Base-by-base conservation (phyloP, 257 asterid species). In the Ilex asprella region DNA sequence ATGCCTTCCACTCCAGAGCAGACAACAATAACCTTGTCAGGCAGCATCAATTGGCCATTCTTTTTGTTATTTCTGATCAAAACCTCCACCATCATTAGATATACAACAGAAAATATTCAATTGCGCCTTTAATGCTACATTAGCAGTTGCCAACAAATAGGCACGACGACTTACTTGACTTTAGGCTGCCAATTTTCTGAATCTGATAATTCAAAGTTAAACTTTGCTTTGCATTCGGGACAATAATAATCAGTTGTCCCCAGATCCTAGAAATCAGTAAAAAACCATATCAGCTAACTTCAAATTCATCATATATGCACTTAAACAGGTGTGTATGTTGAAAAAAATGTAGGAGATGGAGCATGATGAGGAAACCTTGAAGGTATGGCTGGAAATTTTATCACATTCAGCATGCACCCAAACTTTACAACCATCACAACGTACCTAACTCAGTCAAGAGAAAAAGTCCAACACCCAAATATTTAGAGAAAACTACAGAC, bases 401-500 rank as follows among this genome's bases (percentile, higher is more conserved):
- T 89, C 96, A 72, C 99, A 93, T 76, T 89, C 97, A 60, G 97
- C 86, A 62, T 89, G 99, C 77, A 87, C 88, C 97, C 97, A 87
- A 70, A 76, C 94, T 84, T 93, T 93, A 79, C 99, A 93, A 54
- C 99, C 99, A 82, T 89, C 76, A 58, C 99, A 93, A 3, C 94
- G 91, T 49, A 87, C 86, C 97, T 93, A 76, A 72, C 6, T 61
- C 56, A 52, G 60, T 31, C 46, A 59, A 55, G 27, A 21, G 27
- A 21, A 39, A 58, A 58, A 58, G 47, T 61, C 30, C 55, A 50
- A 50, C 27, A 50, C 15, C 13, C 21, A 11, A 50, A 6, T 6
- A 50, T 50, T 50, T 21, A 53, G 3, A 53, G 5, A 35, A 35
- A 35, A 3, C 7, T 35, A 4, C 41, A 35, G 41, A 35, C 8